These are phyloP conservation scores for Penicillium sp. DNA, from an alignment of 2,329 filamentous ascomycete species.

Conservation along the genomic window DNA sequence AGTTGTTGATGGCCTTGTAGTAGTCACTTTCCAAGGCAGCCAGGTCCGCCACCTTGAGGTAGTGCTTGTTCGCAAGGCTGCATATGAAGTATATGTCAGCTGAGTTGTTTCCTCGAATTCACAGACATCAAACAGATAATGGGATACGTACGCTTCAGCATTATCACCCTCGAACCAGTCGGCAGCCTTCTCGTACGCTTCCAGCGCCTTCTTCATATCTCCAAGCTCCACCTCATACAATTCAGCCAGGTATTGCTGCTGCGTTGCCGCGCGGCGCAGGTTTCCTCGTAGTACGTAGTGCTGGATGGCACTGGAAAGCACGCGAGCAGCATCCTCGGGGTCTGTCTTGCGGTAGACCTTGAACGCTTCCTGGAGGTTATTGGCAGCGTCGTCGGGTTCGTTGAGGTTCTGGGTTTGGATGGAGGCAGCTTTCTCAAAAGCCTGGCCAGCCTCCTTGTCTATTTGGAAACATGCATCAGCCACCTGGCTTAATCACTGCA, in stretches of 20 bases:
- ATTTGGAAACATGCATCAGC: background rate
- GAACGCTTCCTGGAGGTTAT: constrained; percentile 84
- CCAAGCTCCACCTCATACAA: constrained; percentile 78
- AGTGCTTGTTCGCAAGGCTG: constrained; percentile 88
- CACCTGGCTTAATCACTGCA: background rate
- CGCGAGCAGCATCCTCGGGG: constrained; percentile 77
- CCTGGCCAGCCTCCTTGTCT: constrained; percentile 82
- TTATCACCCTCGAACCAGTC: constrained; percentile 87
- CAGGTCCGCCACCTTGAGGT: constrained; percentile 86
- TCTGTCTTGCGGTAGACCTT: constrained; percentile 88
- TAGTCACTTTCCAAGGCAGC: constrained; percentile 80
- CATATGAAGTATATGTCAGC: background rate
- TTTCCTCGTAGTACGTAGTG: constrained; percentile 89
- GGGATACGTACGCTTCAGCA: constrained; percentile 63
- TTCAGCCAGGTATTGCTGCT: constrained; percentile 86
- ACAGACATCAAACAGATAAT: background rate
- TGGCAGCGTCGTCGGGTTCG: constrained; percentile 89
- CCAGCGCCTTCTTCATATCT: constrained; percentile 73
- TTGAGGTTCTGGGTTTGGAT: constrained; percentile 79
- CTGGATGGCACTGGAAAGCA: constrained; percentile 73
- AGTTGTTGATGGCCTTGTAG: constrained; percentile 75
- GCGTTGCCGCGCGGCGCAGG: constrained; percentile 82
- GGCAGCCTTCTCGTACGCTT: constrained; percentile 80
- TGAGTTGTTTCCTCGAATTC: background rate
- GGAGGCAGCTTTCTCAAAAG: constrained; percentile 80